Percentiles rank a stretch among this genome's conserved stretches.
phyloP scores from a whole-genome alignment of 225 moss, liverwort and hornwort species.

The Asterella californica region DNA sequence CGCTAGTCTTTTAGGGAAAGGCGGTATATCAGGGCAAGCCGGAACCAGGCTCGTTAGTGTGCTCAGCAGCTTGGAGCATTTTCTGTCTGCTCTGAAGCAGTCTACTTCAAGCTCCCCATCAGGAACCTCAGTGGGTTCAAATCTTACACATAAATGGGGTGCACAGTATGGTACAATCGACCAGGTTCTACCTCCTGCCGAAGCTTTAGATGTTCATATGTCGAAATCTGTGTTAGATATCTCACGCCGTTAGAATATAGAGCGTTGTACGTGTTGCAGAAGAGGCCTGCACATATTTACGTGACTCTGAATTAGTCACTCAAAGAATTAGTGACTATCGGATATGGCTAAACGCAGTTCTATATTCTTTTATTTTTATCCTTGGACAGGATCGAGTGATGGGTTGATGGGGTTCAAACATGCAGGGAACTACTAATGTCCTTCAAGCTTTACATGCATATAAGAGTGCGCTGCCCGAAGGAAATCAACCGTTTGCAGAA shows the following conservation, averaged over 20 bases:
- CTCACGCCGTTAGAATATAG: not conserved
- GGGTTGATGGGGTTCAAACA: not conserved
- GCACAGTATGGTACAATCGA: constrained; percentile 18
- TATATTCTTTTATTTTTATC: not conserved
- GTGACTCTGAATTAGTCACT: too few species aligned
- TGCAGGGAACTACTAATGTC: constrained; percentile 47
- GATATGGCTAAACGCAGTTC: not conserved
- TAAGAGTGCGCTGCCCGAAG: constrained; percentile 53
- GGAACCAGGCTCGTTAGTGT: constrained; percentile 57
- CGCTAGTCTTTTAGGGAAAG: constrained; percentile 77
- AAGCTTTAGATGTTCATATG: not conserved
- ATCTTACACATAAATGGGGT: constrained; percentile 64
- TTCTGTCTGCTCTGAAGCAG: constrained; percentile 60
- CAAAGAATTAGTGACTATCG: not conserved
- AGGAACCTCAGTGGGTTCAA: constrained; percentile 28
- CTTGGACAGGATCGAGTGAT: not conserved
- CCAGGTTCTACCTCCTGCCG: constrained; percentile 17
- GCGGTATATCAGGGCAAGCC: constrained; percentile 80
- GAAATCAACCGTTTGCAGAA: constrained; percentile 26
- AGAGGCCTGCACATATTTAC: not conserved
- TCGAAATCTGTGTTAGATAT: not conserved
- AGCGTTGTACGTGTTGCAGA: too few species aligned
- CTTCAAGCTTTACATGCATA: constrained; percentile 70
- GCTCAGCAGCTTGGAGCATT: constrained; percentile 64
- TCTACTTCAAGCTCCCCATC: constrained; percentile 34